These are phyloP conservation scores for Boletus fagicola DNA, from an alignment of 768 basidiomycete species.

Conservation along the genomic window DNA sequence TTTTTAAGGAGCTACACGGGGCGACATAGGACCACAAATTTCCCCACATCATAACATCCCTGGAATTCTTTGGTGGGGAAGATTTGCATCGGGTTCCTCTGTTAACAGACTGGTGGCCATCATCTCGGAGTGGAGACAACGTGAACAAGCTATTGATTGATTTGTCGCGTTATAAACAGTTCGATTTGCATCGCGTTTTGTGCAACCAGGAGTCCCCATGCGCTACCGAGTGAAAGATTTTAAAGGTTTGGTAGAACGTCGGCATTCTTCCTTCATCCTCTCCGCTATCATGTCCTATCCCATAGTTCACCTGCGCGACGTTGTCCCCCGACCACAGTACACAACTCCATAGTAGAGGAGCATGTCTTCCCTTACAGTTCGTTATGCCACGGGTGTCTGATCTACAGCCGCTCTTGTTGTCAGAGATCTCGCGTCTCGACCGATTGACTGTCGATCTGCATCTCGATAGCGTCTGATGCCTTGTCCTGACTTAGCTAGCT, in stretches of 20 bases:
- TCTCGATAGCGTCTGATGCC: not conserved
- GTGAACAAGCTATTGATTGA: not conserved
- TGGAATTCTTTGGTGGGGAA: not conserved
- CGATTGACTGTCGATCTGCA: constrained; percentile 49
- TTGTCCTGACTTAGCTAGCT: constrained; percentile 33
- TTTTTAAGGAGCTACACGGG: too few relatives aligned
- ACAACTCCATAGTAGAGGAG: constrained; percentile 48
- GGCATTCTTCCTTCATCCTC: not conserved
- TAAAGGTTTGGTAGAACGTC: constrained; percentile 7
- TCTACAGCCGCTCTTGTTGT: constrained; percentile 49
- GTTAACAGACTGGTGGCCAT: not conserved
- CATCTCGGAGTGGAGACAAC: not conserved
- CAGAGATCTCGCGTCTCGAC: constrained; percentile 42
- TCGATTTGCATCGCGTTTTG: not conserved
- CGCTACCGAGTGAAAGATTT: not conserved
- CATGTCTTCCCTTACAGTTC: not conserved
- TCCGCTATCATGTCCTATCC: constrained; percentile 21
- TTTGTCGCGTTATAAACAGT: not conserved
- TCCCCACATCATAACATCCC: not conserved
- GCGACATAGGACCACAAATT: not conserved
- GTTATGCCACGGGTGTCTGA: constrained; percentile 44
- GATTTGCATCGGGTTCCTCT: not conserved
- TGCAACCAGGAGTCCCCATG: not conserved
- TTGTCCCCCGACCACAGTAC: constrained; percentile 37
- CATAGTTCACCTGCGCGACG: constrained; percentile 41